These are phyloP conservation scores for Xylariaceae sp. DNA, from an alignment of 2,329 filamentous ascomycete genomes.

Conservation along the genomic window DNA sequence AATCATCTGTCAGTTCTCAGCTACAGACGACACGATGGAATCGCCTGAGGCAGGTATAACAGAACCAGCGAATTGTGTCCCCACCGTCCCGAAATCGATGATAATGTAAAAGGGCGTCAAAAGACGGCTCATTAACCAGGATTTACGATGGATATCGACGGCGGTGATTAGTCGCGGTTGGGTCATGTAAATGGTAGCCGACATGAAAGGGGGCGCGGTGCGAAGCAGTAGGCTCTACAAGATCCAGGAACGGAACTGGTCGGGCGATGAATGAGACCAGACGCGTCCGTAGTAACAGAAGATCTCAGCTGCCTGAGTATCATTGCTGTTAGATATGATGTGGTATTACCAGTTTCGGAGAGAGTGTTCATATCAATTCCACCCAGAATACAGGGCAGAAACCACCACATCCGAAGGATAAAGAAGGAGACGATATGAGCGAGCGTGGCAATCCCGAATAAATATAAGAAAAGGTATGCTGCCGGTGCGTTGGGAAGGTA, in stretches of 20 bases:
- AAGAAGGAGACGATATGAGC: conserved; percentile 14
- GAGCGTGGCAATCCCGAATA: conserved; percentile 14
- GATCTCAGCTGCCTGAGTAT: conserved; percentile 5
- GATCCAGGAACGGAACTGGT: conserved; percentile 18
- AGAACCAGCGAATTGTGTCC: conserved; percentile 37
- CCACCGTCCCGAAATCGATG: conserved; percentile 42
- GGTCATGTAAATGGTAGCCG: conserved; percentile 37
- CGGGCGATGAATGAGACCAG: conserved; percentile 10
- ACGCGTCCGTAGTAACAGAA: conserved; percentile 24
- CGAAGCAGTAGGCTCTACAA: conserved; percentile 24
- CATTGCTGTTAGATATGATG: too few species aligned
- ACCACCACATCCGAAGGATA: conserved; percentile 14
- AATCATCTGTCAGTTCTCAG: too few species aligned
- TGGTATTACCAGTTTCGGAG: too few species aligned
- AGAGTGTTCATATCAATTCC: conserved; percentile 5
- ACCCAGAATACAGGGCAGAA: conserved; percentile 19
- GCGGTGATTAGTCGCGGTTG: conserved; percentile 31
- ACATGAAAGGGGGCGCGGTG: conserved; percentile 23
- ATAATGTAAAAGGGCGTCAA: conserved; percentile 45
- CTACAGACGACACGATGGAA: too few species aligned
- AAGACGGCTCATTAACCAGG: conserved; percentile 22
- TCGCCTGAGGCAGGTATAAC: conserved; percentile 18
- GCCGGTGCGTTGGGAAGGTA: conserved; percentile 15
- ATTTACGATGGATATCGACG: conserved; percentile 17
- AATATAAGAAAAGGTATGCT: conserved; percentile 13